A percentile compares a stretch with the other conserved stretches of the same genome.
Evolutionary conservation across 768 basidiomycete genomes (phyloP).

Genomic region (Rhodocollybia butyracea): DNA sequence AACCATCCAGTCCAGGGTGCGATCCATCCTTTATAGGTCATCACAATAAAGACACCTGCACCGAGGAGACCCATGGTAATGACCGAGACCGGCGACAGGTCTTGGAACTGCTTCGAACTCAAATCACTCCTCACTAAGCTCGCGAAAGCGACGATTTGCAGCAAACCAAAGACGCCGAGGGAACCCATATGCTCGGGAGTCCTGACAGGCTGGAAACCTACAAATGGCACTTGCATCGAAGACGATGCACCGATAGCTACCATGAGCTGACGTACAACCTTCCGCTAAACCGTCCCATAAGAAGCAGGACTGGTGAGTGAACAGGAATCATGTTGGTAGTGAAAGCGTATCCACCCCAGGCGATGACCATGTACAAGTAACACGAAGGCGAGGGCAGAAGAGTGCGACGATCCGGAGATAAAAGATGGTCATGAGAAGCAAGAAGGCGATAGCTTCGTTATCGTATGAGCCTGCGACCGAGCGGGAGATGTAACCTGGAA

Average conservation of each 20-base stretch:
- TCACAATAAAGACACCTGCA: constrained; percentile 63
- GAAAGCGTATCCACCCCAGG: constrained; percentile 99
- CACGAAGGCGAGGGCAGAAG: constrained; percentile 82
- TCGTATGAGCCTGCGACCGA: constrained; percentile 99
- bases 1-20: constrained; percentile 99
- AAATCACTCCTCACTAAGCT: constrained; percentile 87
- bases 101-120: constrained; percentile 89
- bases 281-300: constrained; percentile 94
- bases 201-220: constrained; percentile 96
- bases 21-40: constrained; percentile 93
- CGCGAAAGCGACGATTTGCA: constrained; percentile 94
- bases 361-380: constrained; percentile 99
- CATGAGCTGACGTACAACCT: constrained; percentile 94
- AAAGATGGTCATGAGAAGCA: constrained; percentile 99
- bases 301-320: constrained; percentile 88
- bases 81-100: constrained; percentile 67
- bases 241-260: constrained; percentile 90
- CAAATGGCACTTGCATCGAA: constrained; percentile 99
- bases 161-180: constrained; percentile 91
- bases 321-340: constrained; percentile 99
- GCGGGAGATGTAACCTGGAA: constrained; percentile 97
- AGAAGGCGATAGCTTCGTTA: constrained; percentile 99
- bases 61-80: constrained; percentile 71
- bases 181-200: constrained; percentile 99
- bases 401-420: constrained; percentile 96